Evolutionary conservation across 1,284 basidiomycete genomes (phyloP), one percentile per base, ranked within the genome.

Genomic region (Marasmius fiardii): DNA sequence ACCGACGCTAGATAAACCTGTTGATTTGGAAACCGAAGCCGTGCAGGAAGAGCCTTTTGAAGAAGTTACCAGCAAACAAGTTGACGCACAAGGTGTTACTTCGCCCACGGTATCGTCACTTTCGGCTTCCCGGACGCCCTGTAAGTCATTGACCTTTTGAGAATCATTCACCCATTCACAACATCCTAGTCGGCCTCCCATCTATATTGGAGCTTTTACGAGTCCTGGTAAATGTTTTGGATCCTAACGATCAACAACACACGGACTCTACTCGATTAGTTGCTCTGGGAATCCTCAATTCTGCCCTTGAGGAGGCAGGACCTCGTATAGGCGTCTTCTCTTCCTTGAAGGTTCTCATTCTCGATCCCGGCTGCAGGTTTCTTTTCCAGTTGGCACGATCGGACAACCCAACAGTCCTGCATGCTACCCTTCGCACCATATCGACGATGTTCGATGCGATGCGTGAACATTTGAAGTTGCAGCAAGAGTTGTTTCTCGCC

Each of bases 211-310:
- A 99, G 68, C 85, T 99, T 3, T 78, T 99, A 37, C 88, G 95
- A 1, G 97, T 99, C 26, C 82, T 99, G 49, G 88, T 98, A 64
- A 95, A 96, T 60, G 90, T 99, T 21, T 80, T 99, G 24, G 95
- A 99, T 69, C 97, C 97, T 16, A 90, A 86, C 63, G 95, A 97
- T 65, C 88, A 93, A 61, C 86, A 95, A 54, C 96, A 99, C 69
- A 98, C 97, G 4, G 95, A 98, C 69, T 93, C 95, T 3, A 98
- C 97, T 63, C 88, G 97, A 5, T 77, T 98, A 11, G 90, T 93
- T 47, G 92, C 95, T 0, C 81, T 99, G 33, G 83, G 89, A 0
- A 90, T 97, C 53, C 80, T 99, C 51, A 95, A 94, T 64, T 80
- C 88, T n/a, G 88, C 93, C 1, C 86, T 99, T 59, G 95, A 98